Base-by-base conservation (phyloP, 2,329 filamentous ascomycete genomes). In the Coniochaeta hoffmannii region DNA sequence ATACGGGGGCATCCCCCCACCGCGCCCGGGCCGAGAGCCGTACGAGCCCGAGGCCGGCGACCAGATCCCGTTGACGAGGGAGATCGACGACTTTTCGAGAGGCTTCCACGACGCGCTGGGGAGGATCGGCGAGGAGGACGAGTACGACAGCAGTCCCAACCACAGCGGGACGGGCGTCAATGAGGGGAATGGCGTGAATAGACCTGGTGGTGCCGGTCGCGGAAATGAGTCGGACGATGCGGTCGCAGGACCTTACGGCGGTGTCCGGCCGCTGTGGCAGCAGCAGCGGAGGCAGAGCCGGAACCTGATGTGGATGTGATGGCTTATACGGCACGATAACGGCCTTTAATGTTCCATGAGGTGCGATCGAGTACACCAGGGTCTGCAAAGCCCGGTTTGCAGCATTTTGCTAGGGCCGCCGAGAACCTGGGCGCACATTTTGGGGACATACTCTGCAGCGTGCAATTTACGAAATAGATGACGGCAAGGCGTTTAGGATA, bases 241-340 rank as follows among this genome's bases (percentile, higher is more conserved):
- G 28, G n/a, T 56, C 9, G 53, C 49, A 2, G 55, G 55, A 28
- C 49, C 49, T 2, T 51, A 51, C 15, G 49, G 49, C 28, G 49
- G 49, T 11, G 56, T 54, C 32, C 57, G 75, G 41, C 76, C 77
- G 5, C 65, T 81, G 35, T 81, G 78, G 78, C 78, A 81, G 66
- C 78, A 81, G 66, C 79, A 79, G 53, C 69, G 77, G 56, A 71
- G 72, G 55, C 74, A 74, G 58, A 71, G 69, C 59, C 69, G 77
- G 53, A 80, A 75, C 64, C 57, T 76, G 59, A 74, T 73, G 68
- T 77, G 75, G 75, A 69, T 75, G 68, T 76, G 50, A 53, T 46
- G 41, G 8, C 38, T 44, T 44, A 36, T 11, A 31, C 26, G 30
- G 26, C 46, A 30, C 26, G 4, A 30, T 32, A 49, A 3, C 12